These are phyloP conservation scores for Leptomonas pyrrhocoris DNA, from an alignment of 208 protist species.

Conservation along the genomic window DNA sequence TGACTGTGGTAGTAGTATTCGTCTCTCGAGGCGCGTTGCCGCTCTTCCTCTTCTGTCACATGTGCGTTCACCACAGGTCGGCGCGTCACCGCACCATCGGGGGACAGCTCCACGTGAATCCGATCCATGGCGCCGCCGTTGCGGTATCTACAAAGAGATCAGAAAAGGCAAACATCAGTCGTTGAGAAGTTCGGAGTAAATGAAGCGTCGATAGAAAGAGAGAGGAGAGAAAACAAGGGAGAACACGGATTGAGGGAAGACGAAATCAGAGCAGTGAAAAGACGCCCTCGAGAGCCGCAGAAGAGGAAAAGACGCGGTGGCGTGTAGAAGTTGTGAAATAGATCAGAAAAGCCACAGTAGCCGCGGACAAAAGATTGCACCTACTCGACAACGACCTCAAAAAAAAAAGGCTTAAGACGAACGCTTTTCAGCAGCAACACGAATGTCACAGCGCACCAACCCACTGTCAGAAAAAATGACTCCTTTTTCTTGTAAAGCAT, in stretches of 20 bases:
- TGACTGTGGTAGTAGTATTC: slow-evolving; percentile 17
- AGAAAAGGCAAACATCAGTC: slow-evolving; percentile 7
- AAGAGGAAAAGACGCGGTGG: background rate
- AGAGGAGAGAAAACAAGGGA: no score
- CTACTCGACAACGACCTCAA: background rate
- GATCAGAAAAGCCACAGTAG: no score
- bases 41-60: background rate
- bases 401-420: background rate
- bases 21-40: slow-evolving; percentile 7
- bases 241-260: no score
- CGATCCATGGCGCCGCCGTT: slow-evolving; percentile 10
- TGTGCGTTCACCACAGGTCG: background rate
- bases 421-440: background rate
- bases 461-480: background rate
- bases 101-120: slow-evolving; percentile 33
- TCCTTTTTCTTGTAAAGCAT: background rate
- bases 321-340: no score
- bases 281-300: no score
- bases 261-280: no score
- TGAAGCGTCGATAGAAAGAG: no score
- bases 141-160: background rate
- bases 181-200: no score
- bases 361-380: no score
- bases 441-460: background rate
- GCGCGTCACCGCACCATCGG: slow-evolving; percentile 11